Evolutionary conservation across 208 protist genomes (phyloP), one percentile per base, ranked within the genome.

Genomic region (Acanthamoeba pearcei): DNA sequence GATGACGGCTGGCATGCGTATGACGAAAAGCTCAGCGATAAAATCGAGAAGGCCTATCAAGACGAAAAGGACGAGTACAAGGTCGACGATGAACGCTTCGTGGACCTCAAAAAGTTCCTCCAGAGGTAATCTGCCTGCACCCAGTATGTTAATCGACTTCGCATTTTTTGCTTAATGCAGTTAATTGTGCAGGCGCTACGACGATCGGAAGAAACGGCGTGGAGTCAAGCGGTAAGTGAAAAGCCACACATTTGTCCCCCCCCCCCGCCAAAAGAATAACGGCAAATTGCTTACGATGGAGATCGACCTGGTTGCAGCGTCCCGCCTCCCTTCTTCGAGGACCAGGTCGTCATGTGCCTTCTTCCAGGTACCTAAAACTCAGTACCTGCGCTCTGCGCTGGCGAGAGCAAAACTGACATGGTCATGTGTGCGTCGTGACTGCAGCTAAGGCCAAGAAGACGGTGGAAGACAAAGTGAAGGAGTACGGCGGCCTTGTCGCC

Each of bases 41-140:
- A 90, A 42, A 55, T 90, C 27, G 82, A 90, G 32, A 66, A 57
- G 29, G 82, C 82, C 5, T 90, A 22, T 4, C 46, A 90, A 35
- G 57, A 55, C 49, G 82, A 90, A 46, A 42, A 90, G 10, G 57
- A 57, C 29, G 57, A 90, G 57, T 90, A 5, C 15, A 90, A 90
- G 32, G 82, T 90, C 32, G 88, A 93, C n/a, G 88, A 93, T 51
- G 88, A 93, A 57, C 88, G 88, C 29, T 93, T 93, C 46, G 88
- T 93, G 15, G 88, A 93, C 78, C 32, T 93, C 27, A 57, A 93
- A 27, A 76, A 93, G 13, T 93, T 93, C 46, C 64, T 93, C 9
- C 88, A 93, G 27, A 46, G 88, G 62, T 46, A 29, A 12, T 9
- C 32, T 46, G 22, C 72, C 15, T 35, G 10, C 46, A 42, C 13